Conservation (phyloP, 805 yeast genomes). For the Lipomyces oligophaga region DNA sequence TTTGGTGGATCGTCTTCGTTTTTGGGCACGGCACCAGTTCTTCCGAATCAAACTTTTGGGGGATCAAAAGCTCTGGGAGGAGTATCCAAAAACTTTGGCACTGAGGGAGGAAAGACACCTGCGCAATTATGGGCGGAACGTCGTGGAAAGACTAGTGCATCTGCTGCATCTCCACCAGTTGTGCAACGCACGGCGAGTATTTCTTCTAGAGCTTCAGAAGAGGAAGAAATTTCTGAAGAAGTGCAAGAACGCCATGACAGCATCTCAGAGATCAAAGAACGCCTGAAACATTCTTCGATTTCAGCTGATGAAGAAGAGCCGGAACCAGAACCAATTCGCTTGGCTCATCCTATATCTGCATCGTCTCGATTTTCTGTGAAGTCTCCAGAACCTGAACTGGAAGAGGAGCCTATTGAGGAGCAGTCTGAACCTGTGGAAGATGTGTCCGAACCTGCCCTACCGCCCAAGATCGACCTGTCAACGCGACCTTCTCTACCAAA, state of each 20-base stretch:
- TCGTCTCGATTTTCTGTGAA: slow-evolving; percentile 21
- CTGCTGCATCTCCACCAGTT: slow-evolving; percentile 24
- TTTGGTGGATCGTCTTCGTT: slow-evolving; percentile 33
- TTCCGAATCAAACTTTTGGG: slow-evolving; percentile 46
- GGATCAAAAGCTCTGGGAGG: slow-evolving; percentile 39
- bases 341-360: slow-evolving; percentile 29
- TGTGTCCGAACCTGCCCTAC: slow-evolving; percentile 15
- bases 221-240: slow-evolving; percentile 36
- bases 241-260: slow-evolving; percentile 26
- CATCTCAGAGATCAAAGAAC: slow-evolving; percentile 23
- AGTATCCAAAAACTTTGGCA: slow-evolving; percentile 55
- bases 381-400: slow-evolving; percentile 28
- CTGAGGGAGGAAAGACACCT: slow-evolving; percentile 79
- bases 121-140: slow-evolving; percentile 96
- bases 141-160: slow-evolving; percentile 47
- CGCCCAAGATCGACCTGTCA: not conserved
- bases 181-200: slow-evolving; percentile 1
- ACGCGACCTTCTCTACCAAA: not conserved
- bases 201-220: slow-evolving; percentile 29
- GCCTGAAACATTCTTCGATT: slow-evolving; percentile 27
- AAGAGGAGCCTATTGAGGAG: slow-evolving; percentile 24
- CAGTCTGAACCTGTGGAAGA: slow-evolving; percentile 1
- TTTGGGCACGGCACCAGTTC: slow-evolving; percentile 39
- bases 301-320: slow-evolving; percentile 31
- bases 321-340: slow-evolving; percentile 31